Conservation (phyloP, 1,284 basidiomycete genomes). For the Bondarzewia mesenterica region DNA sequence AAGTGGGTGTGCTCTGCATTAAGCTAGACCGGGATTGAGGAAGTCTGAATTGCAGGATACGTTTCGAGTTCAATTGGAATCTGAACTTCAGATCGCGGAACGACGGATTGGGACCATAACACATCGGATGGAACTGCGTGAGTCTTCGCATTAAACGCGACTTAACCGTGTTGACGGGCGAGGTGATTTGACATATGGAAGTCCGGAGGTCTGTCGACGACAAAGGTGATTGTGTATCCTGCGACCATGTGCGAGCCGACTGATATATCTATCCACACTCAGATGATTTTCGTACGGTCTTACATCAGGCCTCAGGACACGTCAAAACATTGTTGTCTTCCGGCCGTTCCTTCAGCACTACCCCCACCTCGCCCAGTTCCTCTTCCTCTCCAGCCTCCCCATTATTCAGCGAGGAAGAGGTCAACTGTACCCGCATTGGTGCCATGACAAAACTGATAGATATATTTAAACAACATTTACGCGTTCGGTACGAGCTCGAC, state of each 20-base stretch:
- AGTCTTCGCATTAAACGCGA: constrained; percentile 15
- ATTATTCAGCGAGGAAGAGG: constrained; percentile 15
- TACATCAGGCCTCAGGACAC: constrained; percentile 51
- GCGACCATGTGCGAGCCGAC: too few relatives aligned
- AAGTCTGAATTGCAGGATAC: constrained; percentile 35
- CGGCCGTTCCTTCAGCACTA: constrained; percentile 32
- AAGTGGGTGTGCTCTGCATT: constrained; percentile 30
- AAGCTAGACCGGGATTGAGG: constrained; percentile 5
- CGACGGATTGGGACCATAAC: constrained; percentile 62
- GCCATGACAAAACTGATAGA: constrained; percentile 61
- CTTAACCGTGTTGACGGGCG: background rate
- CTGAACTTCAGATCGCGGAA: constrained; percentile 67
- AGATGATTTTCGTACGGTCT: constrained; percentile 65
- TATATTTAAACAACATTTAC: constrained; percentile 67
- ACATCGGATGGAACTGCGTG: constrained; percentile 55
- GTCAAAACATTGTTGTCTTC: constrained; percentile 46
- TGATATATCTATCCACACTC: too few relatives aligned
- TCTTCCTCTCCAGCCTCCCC: constrained; percentile 24
- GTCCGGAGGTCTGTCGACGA: constrained; percentile 15
- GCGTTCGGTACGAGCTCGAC: constrained; percentile 72
- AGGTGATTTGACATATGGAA: background rate
- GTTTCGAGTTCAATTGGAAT: constrained; percentile 66
- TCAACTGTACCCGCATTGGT: constrained; percentile 45
- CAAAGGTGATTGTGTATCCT: constrained; percentile 16
- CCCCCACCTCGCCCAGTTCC: constrained; percentile 34